phyloP scores from a whole-genome alignment of 768 basidiomycete species.

The Udeniomyces megalosporus region DNA sequence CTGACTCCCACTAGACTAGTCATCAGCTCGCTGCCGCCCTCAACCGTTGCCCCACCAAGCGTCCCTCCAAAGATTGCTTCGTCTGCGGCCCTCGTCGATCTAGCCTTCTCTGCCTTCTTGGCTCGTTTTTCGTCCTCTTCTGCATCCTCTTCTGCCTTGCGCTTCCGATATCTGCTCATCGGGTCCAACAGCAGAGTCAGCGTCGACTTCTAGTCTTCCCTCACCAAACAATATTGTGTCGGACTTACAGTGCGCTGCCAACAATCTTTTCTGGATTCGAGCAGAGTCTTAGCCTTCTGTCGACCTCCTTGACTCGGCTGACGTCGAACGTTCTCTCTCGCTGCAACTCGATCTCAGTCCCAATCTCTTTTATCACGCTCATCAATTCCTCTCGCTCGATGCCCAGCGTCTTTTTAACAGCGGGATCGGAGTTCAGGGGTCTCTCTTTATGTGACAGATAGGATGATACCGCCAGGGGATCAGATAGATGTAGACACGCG shows the following conservation, averaged over 20 bases:
- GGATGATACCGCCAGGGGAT: constrained; percentile 39
- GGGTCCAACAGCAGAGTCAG: not conserved
- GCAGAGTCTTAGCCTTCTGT: constrained; percentile 68
- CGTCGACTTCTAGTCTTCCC: too few relatives aligned
- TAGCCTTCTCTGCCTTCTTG: not conserved
- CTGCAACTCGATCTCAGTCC: not conserved
- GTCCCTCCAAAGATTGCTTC: constrained; percentile 4
- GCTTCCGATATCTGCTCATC: constrained; percentile 28
- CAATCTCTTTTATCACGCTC: not conserved
- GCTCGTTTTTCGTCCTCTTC: constrained; percentile 23
- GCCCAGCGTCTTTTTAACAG: constrained; percentile 34
- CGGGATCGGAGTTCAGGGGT: constrained; percentile 21
- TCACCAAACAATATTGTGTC: not conserved
- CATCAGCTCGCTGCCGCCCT: too few relatives aligned
- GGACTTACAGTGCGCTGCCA: constrained; percentile 44
- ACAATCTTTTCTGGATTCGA: constrained; percentile 92
- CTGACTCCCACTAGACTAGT: too few relatives aligned
- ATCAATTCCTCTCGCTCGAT: not conserved
- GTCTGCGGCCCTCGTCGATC: not conserved
- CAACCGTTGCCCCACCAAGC: too few relatives aligned
- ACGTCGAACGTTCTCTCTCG: constrained; percentile 26
- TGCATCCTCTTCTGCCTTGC: constrained; percentile 25
- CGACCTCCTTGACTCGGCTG: constrained; percentile 73
- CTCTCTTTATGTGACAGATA: constrained; percentile 36
- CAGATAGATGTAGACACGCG: constrained; percentile 56